Percentiles rank a stretch among this genome's conserved stretches.
phyloP scores from a whole-genome alignment of 78 protist genomes.

The Cyanophora paradoxa region DNA sequence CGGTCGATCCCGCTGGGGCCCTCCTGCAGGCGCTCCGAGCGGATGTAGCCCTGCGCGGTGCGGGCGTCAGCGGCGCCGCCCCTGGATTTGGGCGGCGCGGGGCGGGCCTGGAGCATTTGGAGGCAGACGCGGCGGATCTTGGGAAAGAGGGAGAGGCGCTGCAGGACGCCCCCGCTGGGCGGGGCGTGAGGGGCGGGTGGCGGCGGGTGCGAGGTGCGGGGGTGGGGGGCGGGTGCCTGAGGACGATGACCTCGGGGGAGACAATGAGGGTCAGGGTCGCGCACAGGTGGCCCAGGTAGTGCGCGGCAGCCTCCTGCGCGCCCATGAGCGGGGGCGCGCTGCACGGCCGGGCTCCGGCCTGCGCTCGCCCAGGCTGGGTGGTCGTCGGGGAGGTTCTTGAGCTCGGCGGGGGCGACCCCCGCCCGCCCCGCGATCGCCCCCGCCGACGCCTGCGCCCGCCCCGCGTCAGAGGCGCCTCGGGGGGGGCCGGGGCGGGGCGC shows the following conservation, averaged over 20 bases:
- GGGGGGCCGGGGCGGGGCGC: no score
- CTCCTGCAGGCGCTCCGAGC: no score
- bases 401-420: constrained; percentile 17
- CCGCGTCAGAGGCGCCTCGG: no score
- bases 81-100: no score
- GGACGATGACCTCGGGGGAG: constrained; percentile 58
- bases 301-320: constrained; percentile 48
- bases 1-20: no score
- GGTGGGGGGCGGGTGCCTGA: no score
- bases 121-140: constrained; percentile 21
- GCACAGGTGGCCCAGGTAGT: constrained; percentile 68
- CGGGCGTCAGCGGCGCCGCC: no score
- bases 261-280: constrained; percentile 35
- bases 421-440: constrained; percentile 56
- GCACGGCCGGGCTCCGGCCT: no score
- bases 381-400: constrained; percentile 39
- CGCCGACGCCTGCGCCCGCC: constrained; percentile 1
- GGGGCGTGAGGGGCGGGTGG: no score
- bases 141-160: constrained; percentile 47
- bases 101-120: constrained; percentile 32
- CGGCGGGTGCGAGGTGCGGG: no score
- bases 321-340: no score
- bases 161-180: constrained; percentile 78
- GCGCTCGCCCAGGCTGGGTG: constrained; percentile 71
- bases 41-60: no score